A percentile compares a stretch with the other conserved stretches of the same genome.
Conservation (phyloP, 805 yeast genomes). For the Candida anglica region DNA sequence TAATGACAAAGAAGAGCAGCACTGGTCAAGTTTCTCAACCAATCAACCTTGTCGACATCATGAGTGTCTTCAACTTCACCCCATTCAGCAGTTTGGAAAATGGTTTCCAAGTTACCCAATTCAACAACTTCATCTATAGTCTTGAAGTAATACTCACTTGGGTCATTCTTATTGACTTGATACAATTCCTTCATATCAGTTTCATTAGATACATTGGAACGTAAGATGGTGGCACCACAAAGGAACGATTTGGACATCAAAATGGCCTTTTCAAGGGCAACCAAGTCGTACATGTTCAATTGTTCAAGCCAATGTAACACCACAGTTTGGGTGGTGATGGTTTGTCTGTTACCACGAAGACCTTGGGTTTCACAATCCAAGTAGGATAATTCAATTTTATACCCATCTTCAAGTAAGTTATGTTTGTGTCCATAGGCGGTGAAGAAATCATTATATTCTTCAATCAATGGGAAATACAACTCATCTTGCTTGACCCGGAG, state of each 20-base stretch:
- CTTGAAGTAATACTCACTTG: conserved; percentile 31
- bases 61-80: conserved; percentile 99
- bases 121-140: conserved; percentile 69
- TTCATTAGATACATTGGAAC: conserved; percentile 35
- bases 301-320: conserved; percentile 62
- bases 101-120: conserved; percentile 76
- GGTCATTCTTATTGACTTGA: conserved; percentile 31
- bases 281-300: conserved; percentile 72
- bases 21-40: conserved; percentile 75
- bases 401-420: conserved; percentile 17
- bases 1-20: conserved; percentile 51
- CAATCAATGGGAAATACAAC: conserved; percentile 69
- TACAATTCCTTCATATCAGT: conserved; percentile 16
- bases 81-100: conserved; percentile 86
- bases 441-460: conserved; percentile 59
- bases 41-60: conserved; percentile 91
- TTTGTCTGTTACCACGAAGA: conserved; percentile 75
- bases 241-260: conserved; percentile 82
- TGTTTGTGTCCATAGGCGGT: conserved; percentile 32
- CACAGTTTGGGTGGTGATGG: conserved; percentile 51
- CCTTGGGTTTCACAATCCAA: conserved; percentile 84
- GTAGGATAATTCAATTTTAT: conserved; percentile 41
- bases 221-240: conserved; percentile 67
- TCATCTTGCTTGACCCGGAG: conserved; percentile 78
- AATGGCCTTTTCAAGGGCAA: conserved; percentile 88